These are phyloP conservation scores for Penicillium sp. DNA, from an alignment of 2,329 filamentous ascomycete genomes.

Conservation along the genomic window DNA sequence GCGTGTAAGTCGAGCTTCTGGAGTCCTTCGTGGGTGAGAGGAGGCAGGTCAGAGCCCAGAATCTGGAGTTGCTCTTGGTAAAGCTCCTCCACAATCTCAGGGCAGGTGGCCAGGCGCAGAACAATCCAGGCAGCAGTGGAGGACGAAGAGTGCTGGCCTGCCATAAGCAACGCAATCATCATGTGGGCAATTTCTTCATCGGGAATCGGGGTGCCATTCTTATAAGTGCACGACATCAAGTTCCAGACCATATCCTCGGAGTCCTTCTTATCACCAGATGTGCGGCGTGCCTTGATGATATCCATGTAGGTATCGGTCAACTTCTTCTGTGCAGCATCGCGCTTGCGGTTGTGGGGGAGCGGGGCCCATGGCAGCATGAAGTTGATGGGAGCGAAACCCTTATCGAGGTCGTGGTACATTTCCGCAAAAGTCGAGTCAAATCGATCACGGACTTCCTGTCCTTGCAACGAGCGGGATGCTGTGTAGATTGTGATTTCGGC, in stretches of 20 bases:
- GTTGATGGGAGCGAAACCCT: conserved; percentile 86
- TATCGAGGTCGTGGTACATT: conserved; percentile 85
- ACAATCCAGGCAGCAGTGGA: conserved; percentile 84
- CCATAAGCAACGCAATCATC: conserved; percentile 93
- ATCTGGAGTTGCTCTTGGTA: conserved; percentile 75
- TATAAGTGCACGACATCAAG: conserved; percentile 81
- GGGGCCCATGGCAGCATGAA: conserved; percentile 88
- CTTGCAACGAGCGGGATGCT: conserved; percentile 80
- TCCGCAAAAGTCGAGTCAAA: conserved; percentile 79
- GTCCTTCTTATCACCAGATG: conserved; percentile 52
- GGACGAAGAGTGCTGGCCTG: conserved; percentile 84
- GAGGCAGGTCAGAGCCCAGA: conserved; percentile 72
- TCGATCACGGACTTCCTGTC: conserved; percentile 74
- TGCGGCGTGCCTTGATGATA: conserved; percentile 72
- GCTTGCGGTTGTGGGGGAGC: conserved; percentile 80
- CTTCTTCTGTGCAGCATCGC: conserved; percentile 75
- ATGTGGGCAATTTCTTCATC: conserved; percentile 86
- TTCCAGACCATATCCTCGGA: conserved; percentile 85
- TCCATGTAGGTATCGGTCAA: conserved; percentile 81
- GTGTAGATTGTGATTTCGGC: conserved; percentile 89
- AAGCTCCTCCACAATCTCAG: conserved; percentile 78
- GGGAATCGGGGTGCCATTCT: conserved; percentile 74
- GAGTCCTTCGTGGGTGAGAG: conserved; percentile 74
- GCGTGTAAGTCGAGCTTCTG: conserved; percentile 77
- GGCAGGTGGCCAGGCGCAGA: conserved; percentile 73